These are phyloP conservation scores for Dactylorhiza incarnata DNA, from an alignment of 106 monocot genomes.

Conservation along the genomic window DNA sequence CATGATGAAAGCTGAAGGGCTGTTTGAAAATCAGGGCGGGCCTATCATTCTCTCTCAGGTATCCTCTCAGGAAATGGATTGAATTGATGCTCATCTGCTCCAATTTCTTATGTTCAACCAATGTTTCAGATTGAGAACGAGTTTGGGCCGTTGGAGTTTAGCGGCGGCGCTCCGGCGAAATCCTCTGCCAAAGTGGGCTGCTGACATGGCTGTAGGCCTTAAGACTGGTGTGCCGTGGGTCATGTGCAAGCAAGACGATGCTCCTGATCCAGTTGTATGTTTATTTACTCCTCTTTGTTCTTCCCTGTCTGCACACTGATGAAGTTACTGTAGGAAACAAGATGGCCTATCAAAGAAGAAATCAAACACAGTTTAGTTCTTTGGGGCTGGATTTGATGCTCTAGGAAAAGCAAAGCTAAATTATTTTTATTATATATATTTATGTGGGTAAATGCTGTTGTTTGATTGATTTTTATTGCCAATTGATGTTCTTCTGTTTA, in stretches of 20 bases:
- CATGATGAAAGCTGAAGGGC: conserved; percentile 82
- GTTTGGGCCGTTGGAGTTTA: conserved; percentile 60
- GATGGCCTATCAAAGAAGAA: no score
- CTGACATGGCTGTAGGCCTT: conserved; percentile 64
- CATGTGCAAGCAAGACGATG: conserved; percentile 93
- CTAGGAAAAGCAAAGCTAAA: no score
- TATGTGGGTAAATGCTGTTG: no score
- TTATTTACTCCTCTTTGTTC: not conserved
- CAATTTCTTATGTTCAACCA: not conserved
- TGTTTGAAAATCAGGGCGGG: conserved; percentile 80
- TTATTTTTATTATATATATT: no score
- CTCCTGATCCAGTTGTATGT: conserved; percentile 84
- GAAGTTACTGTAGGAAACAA: no score
- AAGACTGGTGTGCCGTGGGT: conserved; percentile 81
- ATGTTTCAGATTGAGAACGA: conserved; percentile 71
- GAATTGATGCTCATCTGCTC: not conserved
- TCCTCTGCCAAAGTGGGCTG: conserved; percentile 65
- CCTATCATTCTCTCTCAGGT: conserved; percentile 89
- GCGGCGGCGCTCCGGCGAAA: conserved; percentile 41
- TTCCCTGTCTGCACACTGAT: not conserved
- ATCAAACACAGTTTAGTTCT: no score
- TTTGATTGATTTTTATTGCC: no score
- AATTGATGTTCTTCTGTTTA: no score
- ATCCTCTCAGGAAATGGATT: not conserved
- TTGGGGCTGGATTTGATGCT: no score